phyloP scores from a whole-genome alignment of 73 alveolate species.

The Paramecium biaurelia region DNA sequence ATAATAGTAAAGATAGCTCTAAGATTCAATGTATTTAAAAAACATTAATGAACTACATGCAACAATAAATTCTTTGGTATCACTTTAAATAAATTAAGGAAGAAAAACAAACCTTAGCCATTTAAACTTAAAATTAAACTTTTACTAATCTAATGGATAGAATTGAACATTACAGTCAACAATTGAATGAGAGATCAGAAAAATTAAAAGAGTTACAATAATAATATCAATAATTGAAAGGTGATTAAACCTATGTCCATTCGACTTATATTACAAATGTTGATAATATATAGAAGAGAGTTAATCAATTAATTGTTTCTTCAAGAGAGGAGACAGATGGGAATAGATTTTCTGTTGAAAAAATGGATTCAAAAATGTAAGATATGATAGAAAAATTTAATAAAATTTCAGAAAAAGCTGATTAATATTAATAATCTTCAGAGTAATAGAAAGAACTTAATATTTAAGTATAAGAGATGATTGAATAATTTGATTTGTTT shows the following conservation, averaged over 20 bases:
- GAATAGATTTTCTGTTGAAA: not conserved
- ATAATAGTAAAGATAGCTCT: not conserved
- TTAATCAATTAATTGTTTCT: not conserved
- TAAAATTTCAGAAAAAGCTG: not conserved
- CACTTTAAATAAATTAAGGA: not conserved
- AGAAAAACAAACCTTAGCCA: slow-evolving; percentile 11
- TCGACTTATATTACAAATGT: not conserved
- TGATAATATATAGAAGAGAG: not conserved
- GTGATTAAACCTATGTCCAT: not conserved
- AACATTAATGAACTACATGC: not conserved
- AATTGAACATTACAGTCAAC: not conserved
- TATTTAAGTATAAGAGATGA: not conserved
- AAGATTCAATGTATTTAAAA: not conserved
- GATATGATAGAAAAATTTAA: not conserved
- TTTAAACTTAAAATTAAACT: not conserved
- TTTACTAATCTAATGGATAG: not conserved
- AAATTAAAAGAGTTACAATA: not conserved
- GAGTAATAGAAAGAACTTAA: not conserved
- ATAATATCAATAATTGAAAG: not conserved
- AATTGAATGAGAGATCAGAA: not conserved
- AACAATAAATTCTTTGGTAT: not conserved
- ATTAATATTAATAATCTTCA: not conserved
- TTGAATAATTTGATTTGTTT: not conserved
- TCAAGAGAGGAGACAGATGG: not conserved
- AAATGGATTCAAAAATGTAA: not conserved